Conservation (phyloP, 371 early-diverging fungal genomes). For the Dentiscutata heterogama region DNA sequence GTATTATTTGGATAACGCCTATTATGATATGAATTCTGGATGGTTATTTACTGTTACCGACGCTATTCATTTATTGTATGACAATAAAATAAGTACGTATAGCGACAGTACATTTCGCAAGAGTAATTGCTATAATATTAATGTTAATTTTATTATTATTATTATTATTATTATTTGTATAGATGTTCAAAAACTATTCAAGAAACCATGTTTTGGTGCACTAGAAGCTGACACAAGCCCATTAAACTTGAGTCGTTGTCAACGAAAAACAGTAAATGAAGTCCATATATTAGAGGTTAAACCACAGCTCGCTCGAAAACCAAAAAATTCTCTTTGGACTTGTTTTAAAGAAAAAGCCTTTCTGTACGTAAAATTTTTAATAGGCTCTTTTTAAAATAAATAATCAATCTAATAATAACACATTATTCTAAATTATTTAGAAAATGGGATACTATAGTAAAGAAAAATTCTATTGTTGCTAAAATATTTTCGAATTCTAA, state of each 20-base stretch:
- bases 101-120: neutral
- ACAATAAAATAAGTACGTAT: neutral
- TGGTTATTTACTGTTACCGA: slow-evolving; percentile 26
- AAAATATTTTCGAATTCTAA: no score
- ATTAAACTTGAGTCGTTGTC: neutral
- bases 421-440: no score
- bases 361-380: no score
- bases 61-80: neutral
- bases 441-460: no score
- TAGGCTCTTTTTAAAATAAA: no score
- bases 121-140: neutral
- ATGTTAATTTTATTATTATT: no score
- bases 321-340: neutral
- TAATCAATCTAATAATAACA: no score
- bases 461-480: no score
- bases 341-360: neutral
- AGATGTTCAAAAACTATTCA: neutral
- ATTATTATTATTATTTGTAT: no score
- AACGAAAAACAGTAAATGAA: neutral
- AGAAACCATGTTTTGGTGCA: slow-evolving; percentile 3
- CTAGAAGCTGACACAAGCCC: neutral
- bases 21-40: neutral
- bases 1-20: slow-evolving; percentile 16
- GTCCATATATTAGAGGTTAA: neutral
- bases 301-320: neutral